These are phyloP conservation scores for Scheffersomyces cryptocercus DNA, from an alignment of 1,139 yeast species.

Conservation along the genomic window DNA sequence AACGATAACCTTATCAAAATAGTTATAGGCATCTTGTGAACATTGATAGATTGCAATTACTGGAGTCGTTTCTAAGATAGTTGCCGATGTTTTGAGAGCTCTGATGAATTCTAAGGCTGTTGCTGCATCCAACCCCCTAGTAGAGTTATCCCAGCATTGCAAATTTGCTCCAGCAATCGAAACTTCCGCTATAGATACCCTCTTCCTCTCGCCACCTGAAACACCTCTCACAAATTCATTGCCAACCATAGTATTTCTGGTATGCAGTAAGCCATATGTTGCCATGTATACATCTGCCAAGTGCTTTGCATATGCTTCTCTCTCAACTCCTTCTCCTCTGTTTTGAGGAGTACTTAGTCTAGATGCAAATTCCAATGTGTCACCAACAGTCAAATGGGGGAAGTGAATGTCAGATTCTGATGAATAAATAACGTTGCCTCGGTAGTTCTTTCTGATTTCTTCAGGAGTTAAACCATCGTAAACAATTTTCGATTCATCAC, in stretches of 20 bases:
- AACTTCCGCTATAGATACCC: slow-evolving; percentile 47
- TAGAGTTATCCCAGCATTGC: slow-evolving; percentile 65
- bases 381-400: slow-evolving; percentile 54
- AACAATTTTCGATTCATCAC: slow-evolving; percentile 26
- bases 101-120: slow-evolving; percentile 52
- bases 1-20: slow-evolving; percentile 45
- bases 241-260: slow-evolving; percentile 36
- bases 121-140: slow-evolving; percentile 62
- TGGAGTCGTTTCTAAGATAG: slow-evolving; percentile 36
- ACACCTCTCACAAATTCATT: slow-evolving; percentile 40
- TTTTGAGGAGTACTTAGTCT: slow-evolving; percentile 43
- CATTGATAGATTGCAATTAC: slow-evolving; percentile 49
- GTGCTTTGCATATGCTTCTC: slow-evolving; percentile 43
- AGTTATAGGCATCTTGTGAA: slow-evolving; percentile 46
- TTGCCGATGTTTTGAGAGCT: slow-evolving; percentile 41
- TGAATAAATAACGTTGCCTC: slow-evolving; percentile 52
- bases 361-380: slow-evolving; percentile 49
- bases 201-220: slow-evolving; percentile 48
- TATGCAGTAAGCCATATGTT: slow-evolving; percentile 38
- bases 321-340: slow-evolving; percentile 33
- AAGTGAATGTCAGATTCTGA: slow-evolving; percentile 57
- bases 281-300: slow-evolving; percentile 47
- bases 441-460: slow-evolving; percentile 47
- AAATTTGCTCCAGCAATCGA: slow-evolving; percentile 37
- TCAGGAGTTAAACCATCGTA: slow-evolving; percentile 53